Conservation (phyloP, 176 grass and related monocot species). For the Cenchrus fungigraminus region DNA sequence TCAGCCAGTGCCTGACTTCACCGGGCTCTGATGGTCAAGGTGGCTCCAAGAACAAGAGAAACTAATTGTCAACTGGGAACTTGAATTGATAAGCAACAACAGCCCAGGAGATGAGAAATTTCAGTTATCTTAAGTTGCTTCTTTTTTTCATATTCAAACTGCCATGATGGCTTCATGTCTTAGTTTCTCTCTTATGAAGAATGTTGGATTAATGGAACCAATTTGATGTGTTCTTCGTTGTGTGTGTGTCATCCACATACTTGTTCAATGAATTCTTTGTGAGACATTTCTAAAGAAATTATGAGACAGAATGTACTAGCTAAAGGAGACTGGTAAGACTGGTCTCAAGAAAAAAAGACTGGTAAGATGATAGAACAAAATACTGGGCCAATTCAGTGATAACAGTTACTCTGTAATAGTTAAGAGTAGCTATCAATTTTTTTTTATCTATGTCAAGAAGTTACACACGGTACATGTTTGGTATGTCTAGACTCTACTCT, state of each 20-base stretch:
- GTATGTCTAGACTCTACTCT: slow-evolving; percentile 6
- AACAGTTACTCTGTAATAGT: neutral
- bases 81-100: neutral
- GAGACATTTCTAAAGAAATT: neutral
- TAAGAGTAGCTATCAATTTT: neutral
- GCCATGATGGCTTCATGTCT: neutral
- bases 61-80: neutral
- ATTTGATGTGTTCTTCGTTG: neutral
- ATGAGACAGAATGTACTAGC: neutral
- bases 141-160: neutral
- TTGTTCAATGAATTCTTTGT: neutral
- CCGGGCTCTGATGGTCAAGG: neutral
- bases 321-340: neutral
- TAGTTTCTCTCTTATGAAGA: neutral
- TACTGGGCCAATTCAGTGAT: neutral
- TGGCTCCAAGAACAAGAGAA: neutral
- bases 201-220: neutral
- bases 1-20: neutral
- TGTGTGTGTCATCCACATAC: neutral
- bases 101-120: neutral
- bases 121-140: neutral
- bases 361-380: slow-evolving; percentile 14
- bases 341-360: neutral
- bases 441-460: slow-evolving; percentile 21
- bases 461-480: slow-evolving; percentile 19